Percentiles rank a stretch among this genome's conserved stretches.
Evolutionary conservation across 2,329 filamentous ascomycete genomes (phyloP).

Genomic region (Passalora sequoiae): DNA sequence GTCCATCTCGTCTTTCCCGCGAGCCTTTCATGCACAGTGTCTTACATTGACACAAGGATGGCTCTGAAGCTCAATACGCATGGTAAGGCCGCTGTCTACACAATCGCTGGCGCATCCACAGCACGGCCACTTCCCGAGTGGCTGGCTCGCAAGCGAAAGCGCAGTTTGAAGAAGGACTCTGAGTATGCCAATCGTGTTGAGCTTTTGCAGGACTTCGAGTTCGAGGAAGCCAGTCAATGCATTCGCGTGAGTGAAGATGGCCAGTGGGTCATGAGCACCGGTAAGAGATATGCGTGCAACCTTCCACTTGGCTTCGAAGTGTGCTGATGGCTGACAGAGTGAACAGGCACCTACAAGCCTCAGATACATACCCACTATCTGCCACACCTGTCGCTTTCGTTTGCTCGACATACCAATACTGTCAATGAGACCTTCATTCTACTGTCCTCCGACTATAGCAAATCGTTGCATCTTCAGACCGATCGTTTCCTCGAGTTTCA

Average conservation of each 20-base stretch:
- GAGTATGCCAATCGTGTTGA: slow-evolving; percentile 94
- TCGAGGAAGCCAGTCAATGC: slow-evolving; percentile 90
- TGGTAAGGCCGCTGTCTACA: slow-evolving; percentile 84
- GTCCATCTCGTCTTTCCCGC: not conserved
- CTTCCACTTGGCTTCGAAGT: too few species aligned
- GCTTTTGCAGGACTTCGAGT: slow-evolving; percentile 93
- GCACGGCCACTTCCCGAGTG: slow-evolving; percentile 88
- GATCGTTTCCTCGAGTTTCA: slow-evolving; percentile 92
- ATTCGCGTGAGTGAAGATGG: slow-evolving; percentile 90
- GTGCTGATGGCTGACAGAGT: slow-evolving; percentile 26
- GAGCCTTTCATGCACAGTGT: too few species aligned
- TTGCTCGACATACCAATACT: slow-evolving; percentile 81
- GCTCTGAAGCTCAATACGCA: slow-evolving; percentile 72
- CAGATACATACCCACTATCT: slow-evolving; percentile 96
- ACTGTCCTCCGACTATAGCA: slow-evolving; percentile 85
- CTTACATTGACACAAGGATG: slow-evolving; percentile 37
- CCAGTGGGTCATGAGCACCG: slow-evolving; percentile 94
- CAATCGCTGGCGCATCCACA: slow-evolving; percentile 84
- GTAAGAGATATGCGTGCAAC: slow-evolving; percentile 45
- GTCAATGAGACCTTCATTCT: slow-evolving; percentile 88
- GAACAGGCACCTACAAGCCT: slow-evolving; percentile 60
- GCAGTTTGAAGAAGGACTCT: slow-evolving; percentile 83
- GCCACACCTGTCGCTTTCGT: slow-evolving; percentile 88
- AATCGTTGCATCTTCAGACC: slow-evolving; percentile 87
- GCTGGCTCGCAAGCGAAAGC: slow-evolving; percentile 84